Percentiles rank a stretch among this genome's conserved stretches.
phyloP scores from a whole-genome alignment of 1,139 yeast species.

The Taiozyma sp. region DNA sequence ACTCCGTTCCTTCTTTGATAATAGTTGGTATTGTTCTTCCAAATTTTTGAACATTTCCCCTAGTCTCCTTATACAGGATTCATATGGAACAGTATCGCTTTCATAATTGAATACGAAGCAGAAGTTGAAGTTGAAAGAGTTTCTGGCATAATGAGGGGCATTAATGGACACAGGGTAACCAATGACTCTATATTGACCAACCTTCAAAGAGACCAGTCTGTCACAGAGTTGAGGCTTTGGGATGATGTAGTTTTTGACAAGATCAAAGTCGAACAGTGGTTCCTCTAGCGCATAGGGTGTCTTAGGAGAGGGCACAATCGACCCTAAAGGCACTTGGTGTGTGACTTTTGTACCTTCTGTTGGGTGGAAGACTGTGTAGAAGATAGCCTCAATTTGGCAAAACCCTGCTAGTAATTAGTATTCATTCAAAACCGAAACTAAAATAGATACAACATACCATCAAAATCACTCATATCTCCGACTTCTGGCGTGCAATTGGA shows the following conservation, averaged over 20 bases:
- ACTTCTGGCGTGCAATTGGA: not conserved
- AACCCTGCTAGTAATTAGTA: constrained; percentile 41
- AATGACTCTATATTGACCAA: constrained; percentile 64
- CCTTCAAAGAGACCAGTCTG: constrained; percentile 68
- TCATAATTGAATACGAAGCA: constrained; percentile 87
- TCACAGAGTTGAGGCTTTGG: constrained; percentile 94
- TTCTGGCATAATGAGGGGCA: constrained; percentile 74
- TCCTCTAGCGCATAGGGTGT: constrained; percentile 31
- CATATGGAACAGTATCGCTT: constrained; percentile 81
- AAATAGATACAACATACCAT: constrained; percentile 9
- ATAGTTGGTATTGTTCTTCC: constrained; percentile 80
- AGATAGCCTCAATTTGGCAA: constrained; percentile 79
- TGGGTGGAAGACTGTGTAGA: constrained; percentile 91
- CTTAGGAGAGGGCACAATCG: constrained; percentile 35
- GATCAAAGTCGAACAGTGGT: constrained; percentile 72
- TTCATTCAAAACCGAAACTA: too few species aligned
- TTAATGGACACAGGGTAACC: constrained; percentile 91
- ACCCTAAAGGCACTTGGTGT: constrained; percentile 81
- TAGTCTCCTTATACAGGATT: constrained; percentile 75
- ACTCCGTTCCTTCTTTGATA: constrained; percentile 48
- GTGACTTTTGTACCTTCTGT: constrained; percentile 94
- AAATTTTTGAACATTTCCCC: constrained; percentile 88
- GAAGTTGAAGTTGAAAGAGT: constrained; percentile 88
- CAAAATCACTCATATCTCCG: constrained; percentile 9
- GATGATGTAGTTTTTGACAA: constrained; percentile 83